These are phyloP conservation scores for Stentor coeruleus DNA, from an alignment of 73 alveolate species.

Conservation along the genomic window DNA sequence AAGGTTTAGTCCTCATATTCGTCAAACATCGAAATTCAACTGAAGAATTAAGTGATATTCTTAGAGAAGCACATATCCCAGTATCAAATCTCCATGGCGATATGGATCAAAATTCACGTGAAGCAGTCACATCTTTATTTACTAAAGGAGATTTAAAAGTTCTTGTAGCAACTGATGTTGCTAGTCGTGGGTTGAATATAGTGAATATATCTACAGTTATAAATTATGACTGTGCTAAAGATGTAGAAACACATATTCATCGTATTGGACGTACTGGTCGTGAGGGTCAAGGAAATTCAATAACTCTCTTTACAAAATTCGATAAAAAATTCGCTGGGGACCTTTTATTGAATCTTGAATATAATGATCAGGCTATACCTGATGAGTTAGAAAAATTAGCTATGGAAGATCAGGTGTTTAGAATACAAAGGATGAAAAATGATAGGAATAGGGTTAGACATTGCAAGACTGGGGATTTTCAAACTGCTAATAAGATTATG, in stretches of 20 bases:
- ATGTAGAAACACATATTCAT: constrained; percentile 95
- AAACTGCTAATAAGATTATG: background rate
- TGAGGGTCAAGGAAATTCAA: constrained; percentile 68
- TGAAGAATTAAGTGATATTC: constrained; percentile 55
- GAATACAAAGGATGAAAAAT: constrained; percentile 44
- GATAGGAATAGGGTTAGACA: background rate
- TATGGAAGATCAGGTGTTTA: constrained; percentile 48
- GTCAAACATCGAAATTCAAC: constrained; percentile 63
- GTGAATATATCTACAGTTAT: constrained; percentile 93
- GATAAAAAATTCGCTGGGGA: constrained; percentile 56
- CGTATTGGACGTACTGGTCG: constrained; percentile 98
- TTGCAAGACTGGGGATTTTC: background rate
- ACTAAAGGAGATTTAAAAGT: constrained; percentile 81
- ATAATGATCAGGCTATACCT: constrained; percentile 49
- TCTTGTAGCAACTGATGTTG: constrained; percentile 99
- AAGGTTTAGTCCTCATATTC: constrained; percentile 74
- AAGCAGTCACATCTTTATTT: constrained; percentile 90
- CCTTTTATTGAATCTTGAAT: constrained; percentile 47
- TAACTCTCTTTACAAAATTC: constrained; percentile 41
- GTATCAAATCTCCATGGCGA: constrained; percentile 79
- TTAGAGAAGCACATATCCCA: constrained; percentile 46
- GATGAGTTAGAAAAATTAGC: constrained; percentile 64
- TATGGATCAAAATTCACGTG: constrained; percentile 69
- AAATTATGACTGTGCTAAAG: constrained; percentile 94
- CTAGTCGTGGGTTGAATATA: constrained; percentile 98